Evolutionary conservation across 148 eudicot species (phyloP).

Genomic region (Polygonum aviculare): DNA sequence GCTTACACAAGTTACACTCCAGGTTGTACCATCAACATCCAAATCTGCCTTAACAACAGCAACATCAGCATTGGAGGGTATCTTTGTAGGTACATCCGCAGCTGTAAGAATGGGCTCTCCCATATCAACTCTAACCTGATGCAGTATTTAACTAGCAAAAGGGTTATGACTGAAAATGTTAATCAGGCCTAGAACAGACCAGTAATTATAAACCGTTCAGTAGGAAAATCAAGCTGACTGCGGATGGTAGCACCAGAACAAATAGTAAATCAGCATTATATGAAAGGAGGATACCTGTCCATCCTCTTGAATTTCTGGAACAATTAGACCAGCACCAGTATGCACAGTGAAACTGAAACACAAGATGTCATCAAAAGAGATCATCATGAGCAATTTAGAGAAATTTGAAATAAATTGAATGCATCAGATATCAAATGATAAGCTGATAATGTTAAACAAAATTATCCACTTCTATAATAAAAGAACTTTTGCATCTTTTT

Average conservation of each 20-base stretch:
- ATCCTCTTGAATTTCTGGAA: slow-evolving; percentile 92
- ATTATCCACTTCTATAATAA: not conserved
- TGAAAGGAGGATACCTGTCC: slow-evolving; percentile 43
- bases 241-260: too few relatives aligned
- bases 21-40: slow-evolving; percentile 64
- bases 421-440: not conserved
- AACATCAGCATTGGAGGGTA: slow-evolving; percentile 57
- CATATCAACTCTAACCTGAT: slow-evolving; percentile 96
- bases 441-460: not conserved
- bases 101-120: slow-evolving; percentile 85
- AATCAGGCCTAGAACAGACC: not conserved
- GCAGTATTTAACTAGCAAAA: not conserved
- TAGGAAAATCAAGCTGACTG: too few relatives aligned
- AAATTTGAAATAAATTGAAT: slow-evolving; percentile 10
- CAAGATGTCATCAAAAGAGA: slow-evolving; percentile 8
- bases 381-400: not conserved
- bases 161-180: not conserved
- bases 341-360: slow-evolving; percentile 74
- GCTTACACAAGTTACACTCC: slow-evolving; percentile 96
- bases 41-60: slow-evolving; percentile 65
- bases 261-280: too few relatives aligned
- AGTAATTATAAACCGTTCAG: too few relatives aligned
- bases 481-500: not conserved
- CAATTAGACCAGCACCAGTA: slow-evolving; percentile 95
- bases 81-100: slow-evolving; percentile 64